Evolutionary conservation across 129 eudicot species (phyloP).

Genomic region (Artemisia tridentata): DNA sequence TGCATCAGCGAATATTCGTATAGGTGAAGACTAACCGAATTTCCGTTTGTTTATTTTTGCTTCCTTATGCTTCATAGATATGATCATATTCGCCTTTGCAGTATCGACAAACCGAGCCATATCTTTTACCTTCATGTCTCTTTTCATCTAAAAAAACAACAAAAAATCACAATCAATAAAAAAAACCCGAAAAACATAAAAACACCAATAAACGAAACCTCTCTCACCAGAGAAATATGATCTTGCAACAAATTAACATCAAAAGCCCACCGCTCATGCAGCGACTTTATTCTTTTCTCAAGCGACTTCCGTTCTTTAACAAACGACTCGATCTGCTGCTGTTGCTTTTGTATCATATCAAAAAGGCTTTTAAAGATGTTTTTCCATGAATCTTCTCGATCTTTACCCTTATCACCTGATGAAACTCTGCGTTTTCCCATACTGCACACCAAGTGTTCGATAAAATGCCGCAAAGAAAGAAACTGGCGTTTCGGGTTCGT

Average conservation of each 20-base stretch:
- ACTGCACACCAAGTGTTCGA: conserved; percentile 26
- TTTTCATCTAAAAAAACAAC: conserved; percentile 42
- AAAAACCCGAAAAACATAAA: neutral
- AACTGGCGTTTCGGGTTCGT: conserved; percentile 4
- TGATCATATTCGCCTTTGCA: conserved; percentile 45
- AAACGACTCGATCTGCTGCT: conserved; percentile 40
- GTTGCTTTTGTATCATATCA: conserved; percentile 38
- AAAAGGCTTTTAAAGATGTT: conserved; percentile 49
- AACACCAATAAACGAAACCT: conserved; percentile 1
- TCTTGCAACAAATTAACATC: conserved; percentile 40
- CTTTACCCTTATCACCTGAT: conserved; percentile 15
- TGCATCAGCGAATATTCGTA: neutral
- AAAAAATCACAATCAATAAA: neutral
- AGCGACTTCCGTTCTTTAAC: conserved; percentile 40
- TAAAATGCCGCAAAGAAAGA: conserved; percentile 28
- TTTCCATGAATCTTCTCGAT: conserved; percentile 54
- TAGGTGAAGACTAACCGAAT: conserved; percentile 41
- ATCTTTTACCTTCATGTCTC: conserved; percentile 32
- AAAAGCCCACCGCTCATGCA: conserved; percentile 40
- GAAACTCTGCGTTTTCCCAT: conserved; percentile 47
- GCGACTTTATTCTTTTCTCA: conserved; percentile 37
- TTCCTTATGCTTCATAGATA: conserved; percentile 56
- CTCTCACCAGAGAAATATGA: conserved; percentile 40
- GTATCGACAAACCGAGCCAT: conserved; percentile 39
- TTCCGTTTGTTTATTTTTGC: conserved; percentile 38